These are phyloP conservation scores for Pythium apleroticum DNA, from an alignment of 352 stramenopile genomes.

Conservation along the genomic window DNA sequence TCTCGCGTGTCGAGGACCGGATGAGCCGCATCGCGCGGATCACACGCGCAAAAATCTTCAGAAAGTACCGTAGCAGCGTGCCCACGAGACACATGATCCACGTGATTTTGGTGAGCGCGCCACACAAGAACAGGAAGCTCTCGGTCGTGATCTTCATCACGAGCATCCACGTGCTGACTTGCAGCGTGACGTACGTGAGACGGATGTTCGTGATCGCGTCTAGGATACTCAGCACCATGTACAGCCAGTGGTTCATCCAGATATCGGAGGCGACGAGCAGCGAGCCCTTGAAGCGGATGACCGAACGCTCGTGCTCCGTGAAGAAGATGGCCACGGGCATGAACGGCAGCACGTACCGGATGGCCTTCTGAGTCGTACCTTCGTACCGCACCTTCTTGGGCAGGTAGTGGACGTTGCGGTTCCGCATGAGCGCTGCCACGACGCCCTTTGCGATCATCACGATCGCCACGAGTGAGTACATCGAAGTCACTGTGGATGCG, in stretches of 20 bases:
- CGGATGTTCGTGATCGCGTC: slow-evolving; percentile 48
- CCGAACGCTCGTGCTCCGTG: slow-evolving; percentile 37
- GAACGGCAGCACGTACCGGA: slow-evolving; percentile 47
- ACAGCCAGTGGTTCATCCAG: slow-evolving; percentile 78
- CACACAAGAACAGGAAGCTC: slow-evolving; percentile 63
- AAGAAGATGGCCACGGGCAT: slow-evolving; percentile 44
- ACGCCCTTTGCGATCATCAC: slow-evolving; percentile 42
- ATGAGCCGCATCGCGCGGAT: slow-evolving; percentile 47
- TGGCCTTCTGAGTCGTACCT: slow-evolving; percentile 20
- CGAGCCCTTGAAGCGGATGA: slow-evolving; percentile 58
- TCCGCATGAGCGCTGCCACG: slow-evolving; percentile 42
- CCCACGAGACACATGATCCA: slow-evolving; percentile 64
- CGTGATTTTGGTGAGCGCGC: slow-evolving; percentile 52
- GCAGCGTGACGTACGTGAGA: slow-evolving; percentile 50
- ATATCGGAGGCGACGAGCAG: slow-evolving; percentile 56
- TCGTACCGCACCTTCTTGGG: slow-evolving; percentile 39
- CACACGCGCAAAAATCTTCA: slow-evolving; percentile 38
- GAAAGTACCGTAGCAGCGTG: slow-evolving; percentile 33
- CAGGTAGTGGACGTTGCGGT: slow-evolving; percentile 44
- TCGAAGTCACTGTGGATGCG: slow-evolving; percentile 30
- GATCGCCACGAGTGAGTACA: slow-evolving; percentile 54
- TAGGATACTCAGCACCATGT: slow-evolving; percentile 57
- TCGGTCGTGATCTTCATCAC: slow-evolving; percentile 46
- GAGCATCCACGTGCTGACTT: slow-evolving; percentile 68
- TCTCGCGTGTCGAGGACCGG: slow-evolving; percentile 30